A percentile compares a stretch with the other conserved stretches of the same genome.
Conservation (phyloP, 164 flowering plant species). For the Euptelea pleiosperma region DNA sequence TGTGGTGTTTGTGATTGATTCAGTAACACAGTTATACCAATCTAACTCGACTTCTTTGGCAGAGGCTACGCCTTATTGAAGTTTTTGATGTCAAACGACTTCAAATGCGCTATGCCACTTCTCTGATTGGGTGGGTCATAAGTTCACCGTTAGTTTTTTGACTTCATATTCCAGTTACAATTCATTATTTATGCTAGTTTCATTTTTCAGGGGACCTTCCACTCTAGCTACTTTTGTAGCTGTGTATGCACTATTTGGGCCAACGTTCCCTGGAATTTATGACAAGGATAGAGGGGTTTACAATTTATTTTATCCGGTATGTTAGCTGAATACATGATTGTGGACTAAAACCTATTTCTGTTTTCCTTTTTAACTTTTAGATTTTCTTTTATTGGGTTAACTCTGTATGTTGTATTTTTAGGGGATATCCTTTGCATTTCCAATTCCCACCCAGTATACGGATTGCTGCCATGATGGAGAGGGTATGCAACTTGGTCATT, state of each 20-base stretch:
- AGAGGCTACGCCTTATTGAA: conserved; percentile 94
- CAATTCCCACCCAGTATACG: conserved; percentile 80
- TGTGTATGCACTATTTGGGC: conserved; percentile 94
- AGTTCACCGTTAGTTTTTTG: conserved; percentile 3
- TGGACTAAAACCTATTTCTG: neutral
- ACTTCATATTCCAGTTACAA: neutral
- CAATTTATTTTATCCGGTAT: conserved; percentile 84
- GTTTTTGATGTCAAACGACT: conserved; percentile 90
- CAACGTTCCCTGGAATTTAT: conserved; percentile 90
- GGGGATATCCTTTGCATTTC: conserved; percentile 97
- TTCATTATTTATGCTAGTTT: neutral
- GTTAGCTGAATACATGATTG: conserved; percentile 13
- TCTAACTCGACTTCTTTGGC: conserved; percentile 11
- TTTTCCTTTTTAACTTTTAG: neutral
- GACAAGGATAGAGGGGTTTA: conserved; percentile 93
- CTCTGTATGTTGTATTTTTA: conserved; percentile 26
- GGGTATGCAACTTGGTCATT: conserved; percentile 39
- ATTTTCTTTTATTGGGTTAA: neutral
- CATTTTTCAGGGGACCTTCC: conserved; percentile 72
- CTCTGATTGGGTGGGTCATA: conserved; percentile 77
- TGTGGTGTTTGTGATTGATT: conserved; percentile 2
- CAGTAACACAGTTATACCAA: neutral
- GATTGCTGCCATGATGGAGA: conserved; percentile 83
- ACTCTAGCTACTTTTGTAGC: conserved; percentile 93
- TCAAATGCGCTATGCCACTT: conserved; percentile 91